A percentile compares a stretch with the other conserved stretches of the same genome.
phyloP scores from a whole-genome alignment of 768 basidiomycete genomes.

The Xerocomellus intermedius region DNA sequence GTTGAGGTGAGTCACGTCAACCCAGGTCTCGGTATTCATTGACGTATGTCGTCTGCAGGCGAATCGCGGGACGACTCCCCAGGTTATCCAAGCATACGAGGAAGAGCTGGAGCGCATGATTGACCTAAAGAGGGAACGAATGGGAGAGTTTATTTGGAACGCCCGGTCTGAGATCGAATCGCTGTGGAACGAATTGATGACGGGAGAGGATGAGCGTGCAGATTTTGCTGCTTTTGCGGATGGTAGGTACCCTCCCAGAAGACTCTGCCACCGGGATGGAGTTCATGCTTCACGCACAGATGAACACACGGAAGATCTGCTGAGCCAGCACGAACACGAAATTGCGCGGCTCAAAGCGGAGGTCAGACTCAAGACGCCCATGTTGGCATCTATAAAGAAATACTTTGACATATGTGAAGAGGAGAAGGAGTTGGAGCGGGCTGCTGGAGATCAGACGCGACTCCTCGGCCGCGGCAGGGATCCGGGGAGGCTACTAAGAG shows the following conservation, averaged over 20 bases:
- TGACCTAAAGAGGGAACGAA: constrained; percentile 81
- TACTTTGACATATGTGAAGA: constrained; percentile 92
- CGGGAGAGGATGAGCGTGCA: constrained; percentile 76
- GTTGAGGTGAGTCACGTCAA: constrained; percentile 54
- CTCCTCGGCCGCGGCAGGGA: constrained; percentile 73
- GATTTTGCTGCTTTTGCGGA: constrained; percentile 83
- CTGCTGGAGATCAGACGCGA: constrained; percentile 78
- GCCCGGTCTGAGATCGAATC: constrained; percentile 77
- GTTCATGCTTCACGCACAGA: constrained; percentile 41
- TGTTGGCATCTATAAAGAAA: constrained; percentile 75
- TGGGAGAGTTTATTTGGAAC: constrained; percentile 80
- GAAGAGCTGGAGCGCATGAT: constrained; percentile 89
- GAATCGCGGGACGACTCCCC: constrained; percentile 77
- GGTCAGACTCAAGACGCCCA: constrained; percentile 68
- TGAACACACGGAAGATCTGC: constrained; percentile 85
- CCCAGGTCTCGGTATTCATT: neutral
- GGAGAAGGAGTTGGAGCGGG: constrained; percentile 80
- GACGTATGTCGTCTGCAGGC: constrained; percentile 19
- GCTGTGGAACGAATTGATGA: constrained; percentile 86
- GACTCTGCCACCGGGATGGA: neutral
- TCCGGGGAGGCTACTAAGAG: constrained; percentile 81
- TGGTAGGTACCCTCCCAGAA: constrained; percentile 46
- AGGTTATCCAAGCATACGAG: constrained; percentile 79
- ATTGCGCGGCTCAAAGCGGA: constrained; percentile 81
- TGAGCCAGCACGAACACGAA: constrained; percentile 83